A percentile compares a stretch with the other conserved stretches of the same genome.
phyloP scores from a whole-genome alignment of 2,329 filamentous ascomycete species.

The Cordyceps fumosorosea region DNA sequence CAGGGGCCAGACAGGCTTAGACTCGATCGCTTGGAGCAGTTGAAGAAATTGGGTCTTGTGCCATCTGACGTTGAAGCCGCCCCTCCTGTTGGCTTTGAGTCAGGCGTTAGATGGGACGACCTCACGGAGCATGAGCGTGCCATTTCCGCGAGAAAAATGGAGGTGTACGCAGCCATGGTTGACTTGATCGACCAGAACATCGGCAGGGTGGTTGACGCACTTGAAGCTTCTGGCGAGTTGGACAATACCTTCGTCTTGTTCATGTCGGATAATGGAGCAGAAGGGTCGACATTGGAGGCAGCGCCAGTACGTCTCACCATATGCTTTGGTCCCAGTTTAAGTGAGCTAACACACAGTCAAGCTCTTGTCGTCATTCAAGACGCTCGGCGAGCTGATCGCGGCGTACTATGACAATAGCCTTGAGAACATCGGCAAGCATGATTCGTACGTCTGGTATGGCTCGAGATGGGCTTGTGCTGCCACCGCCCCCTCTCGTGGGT shows the following conservation, averaged over 20 bases:
- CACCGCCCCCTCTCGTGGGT: slow-evolving; percentile 30
- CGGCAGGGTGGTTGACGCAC: slow-evolving; percentile 42
- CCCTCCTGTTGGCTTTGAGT: slow-evolving; percentile 3
- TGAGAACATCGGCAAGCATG: slow-evolving; percentile 48
- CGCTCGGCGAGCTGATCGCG: not conserved
- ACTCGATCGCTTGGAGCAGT: slow-evolving; percentile 33
- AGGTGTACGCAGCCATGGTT: slow-evolving; percentile 48
- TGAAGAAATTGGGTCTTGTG: slow-evolving; percentile 36
- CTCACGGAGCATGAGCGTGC: slow-evolving; percentile 9
- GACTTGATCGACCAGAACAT: slow-evolving; percentile 45
- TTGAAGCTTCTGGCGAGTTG: slow-evolving; percentile 39
- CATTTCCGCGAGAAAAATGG: slow-evolving; percentile 17
- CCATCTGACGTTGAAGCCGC: slow-evolving; percentile 21
- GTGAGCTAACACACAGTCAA: not conserved
- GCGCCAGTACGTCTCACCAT: slow-evolving; percentile 38
- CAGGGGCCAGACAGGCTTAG: slow-evolving; percentile 42
- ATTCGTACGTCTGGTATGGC: slow-evolving; percentile 57
- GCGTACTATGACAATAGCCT: slow-evolving; percentile 41
- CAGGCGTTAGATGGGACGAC: slow-evolving; percentile 17
- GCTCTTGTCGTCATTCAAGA: not conserved
- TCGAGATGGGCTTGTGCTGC: slow-evolving; percentile 44
- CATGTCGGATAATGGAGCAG: slow-evolving; percentile 49
- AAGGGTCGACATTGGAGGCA: slow-evolving; percentile 50
- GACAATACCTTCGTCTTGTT: slow-evolving; percentile 50
- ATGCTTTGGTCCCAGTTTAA: not conserved